Conservation (phyloP, 495 filamentous ascomycete species). For the Penicillium manginii region DNA sequence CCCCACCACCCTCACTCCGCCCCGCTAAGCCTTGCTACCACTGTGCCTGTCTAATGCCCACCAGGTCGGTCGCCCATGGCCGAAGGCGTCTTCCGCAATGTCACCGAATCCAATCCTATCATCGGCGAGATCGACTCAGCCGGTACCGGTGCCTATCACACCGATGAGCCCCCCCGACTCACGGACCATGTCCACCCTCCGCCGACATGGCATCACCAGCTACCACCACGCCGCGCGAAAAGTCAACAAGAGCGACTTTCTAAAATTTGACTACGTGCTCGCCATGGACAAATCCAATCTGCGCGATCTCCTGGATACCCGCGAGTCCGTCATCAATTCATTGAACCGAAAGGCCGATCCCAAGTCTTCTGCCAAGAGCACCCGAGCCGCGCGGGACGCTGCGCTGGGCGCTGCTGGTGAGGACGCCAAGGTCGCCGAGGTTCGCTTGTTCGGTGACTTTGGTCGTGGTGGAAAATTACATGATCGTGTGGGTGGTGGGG, state of each 20-base stretch:
- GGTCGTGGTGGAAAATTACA: constrained; percentile 67
- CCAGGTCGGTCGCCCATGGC: constrained; percentile 84
- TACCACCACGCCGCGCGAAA: constrained; percentile 81
- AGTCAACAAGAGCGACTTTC: constrained; percentile 72
- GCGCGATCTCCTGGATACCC: constrained; percentile 63
- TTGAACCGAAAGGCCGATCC: constrained; percentile 40
- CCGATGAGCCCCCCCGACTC: constrained; percentile 71
- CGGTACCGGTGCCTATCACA: constrained; percentile 86
- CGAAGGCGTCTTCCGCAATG: constrained; percentile 83
- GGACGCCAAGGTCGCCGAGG: constrained; percentile 48
- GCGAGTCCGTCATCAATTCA: constrained; percentile 54
- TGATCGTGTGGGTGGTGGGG: constrained; percentile 70
- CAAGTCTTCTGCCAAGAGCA: constrained; percentile 30
- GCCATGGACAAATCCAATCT: constrained; percentile 94
- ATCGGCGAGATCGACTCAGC: constrained; percentile 81
- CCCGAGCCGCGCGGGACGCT: constrained; percentile 31
- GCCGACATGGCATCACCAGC: constrained; percentile 69
- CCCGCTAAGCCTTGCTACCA: neutral
- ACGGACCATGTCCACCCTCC: constrained; percentile 82
- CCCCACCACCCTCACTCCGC: constrained; percentile 6
- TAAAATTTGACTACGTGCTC: constrained; percentile 86
- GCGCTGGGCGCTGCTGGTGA: constrained; percentile 35
- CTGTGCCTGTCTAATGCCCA: neutral
- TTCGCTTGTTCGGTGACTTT: constrained; percentile 87
- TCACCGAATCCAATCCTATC: constrained; percentile 61